Base-by-base conservation (phyloP, 129 eudicot genomes). In the Scalesia atractyloides region DNA sequence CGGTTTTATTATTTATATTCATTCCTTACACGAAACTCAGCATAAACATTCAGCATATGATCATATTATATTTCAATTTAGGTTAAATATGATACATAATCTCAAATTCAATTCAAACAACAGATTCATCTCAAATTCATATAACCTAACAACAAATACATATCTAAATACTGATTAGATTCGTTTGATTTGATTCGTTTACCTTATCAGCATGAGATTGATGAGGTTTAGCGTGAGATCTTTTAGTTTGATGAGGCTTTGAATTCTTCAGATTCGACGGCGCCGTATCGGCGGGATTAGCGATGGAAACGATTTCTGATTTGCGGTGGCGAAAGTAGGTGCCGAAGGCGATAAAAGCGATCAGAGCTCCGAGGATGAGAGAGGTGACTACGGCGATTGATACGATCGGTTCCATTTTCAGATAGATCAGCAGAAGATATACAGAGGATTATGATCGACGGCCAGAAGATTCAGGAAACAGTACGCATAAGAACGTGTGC, bases 191-290 rank as follows among this genome's bases (percentile, higher is more conserved):
- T 37, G 39, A 39, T 20, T 59, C 18, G 0, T 14, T 16, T 39
- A 94, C 99, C 92, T 94, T 94, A 75, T 94, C 97, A 67, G 87
- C 84, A 68, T 88, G 97, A 22, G 88, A 63, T 57, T 87, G 95
- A 65, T 87, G 95, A 76, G 92, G 74, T 77, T 89, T 92, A 22
- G 84, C 68, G 36, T 90, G 93, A 34, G 86, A 54, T 64, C 88
- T 90, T 77, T 86, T 88, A 18, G 78, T 53, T 12, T 75, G 75
- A 19, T 78, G 70, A 68, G 82, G 82, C 83, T 76, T 84, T n/a
- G 83, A 56, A 62, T 80, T 82, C 58, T 86, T 92, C 53, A 62
- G 74, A 69, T 84, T 80, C 7, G 59, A 19, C 61, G 78, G 1
- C 56, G 62, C 71, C 17, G 80, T 5, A 43, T 61, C 80, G 33